These are phyloP conservation scores for Boletus sp. DNA, from an alignment of 1,284 basidiomycete genomes.

Conservation along the genomic window DNA sequence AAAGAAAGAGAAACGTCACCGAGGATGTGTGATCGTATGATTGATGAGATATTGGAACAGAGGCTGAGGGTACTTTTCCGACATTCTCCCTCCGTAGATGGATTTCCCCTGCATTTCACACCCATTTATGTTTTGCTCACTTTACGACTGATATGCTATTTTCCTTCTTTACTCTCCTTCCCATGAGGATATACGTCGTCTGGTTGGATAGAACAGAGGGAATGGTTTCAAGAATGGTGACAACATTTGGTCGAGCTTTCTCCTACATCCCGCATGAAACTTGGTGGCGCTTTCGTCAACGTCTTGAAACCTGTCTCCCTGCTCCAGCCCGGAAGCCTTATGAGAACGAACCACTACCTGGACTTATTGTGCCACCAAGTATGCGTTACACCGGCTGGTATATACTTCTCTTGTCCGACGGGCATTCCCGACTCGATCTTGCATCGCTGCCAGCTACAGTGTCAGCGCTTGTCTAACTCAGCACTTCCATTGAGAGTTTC, in stretches of 20 bases:
- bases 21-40: conserved; percentile 72
- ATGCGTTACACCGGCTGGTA: too few relatives aligned
- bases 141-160: conserved; percentile 39
- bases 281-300: too few relatives aligned
- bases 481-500: neutral
- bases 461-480: neutral
- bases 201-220: too few relatives aligned
- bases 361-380: too few relatives aligned
- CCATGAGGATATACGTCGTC: conserved; percentile 21
- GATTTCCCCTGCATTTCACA: conserved; percentile 45
- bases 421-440: neutral
- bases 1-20: conserved; percentile 48
- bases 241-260: neutral
- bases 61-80: conserved; percentile 18
- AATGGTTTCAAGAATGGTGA: neutral
- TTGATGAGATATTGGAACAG: conserved; percentile 16
- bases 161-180: too few relatives aligned
- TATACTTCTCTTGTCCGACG: too few relatives aligned
- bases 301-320: too few relatives aligned
- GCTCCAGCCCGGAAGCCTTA: too few relatives aligned
- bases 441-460: neutral
- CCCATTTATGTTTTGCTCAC: conserved; percentile 54
- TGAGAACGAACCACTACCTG: too few relatives aligned
- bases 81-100: conserved; percentile 29
- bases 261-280: too few relatives aligned